phyloP scores from a whole-genome alignment of 2,329 filamentous ascomycete species.

The Microcyclospora tardicrescens region DNA sequence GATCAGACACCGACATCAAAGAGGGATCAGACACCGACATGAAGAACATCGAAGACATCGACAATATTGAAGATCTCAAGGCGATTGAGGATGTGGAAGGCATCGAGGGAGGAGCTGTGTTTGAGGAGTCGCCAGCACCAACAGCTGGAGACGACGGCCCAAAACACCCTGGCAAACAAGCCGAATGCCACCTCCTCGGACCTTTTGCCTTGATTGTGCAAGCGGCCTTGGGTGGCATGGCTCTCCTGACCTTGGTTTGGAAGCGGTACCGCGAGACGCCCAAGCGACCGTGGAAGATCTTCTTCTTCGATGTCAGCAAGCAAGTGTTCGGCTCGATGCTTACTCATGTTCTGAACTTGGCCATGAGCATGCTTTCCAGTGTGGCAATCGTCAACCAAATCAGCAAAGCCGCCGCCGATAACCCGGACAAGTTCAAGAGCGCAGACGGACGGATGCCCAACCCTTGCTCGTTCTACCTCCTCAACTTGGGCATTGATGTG shows the following conservation, averaged over 20 bases:
- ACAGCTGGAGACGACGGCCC: constrained; percentile 3
- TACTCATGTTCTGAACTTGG: constrained; percentile 81
- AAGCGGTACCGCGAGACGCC: constrained; percentile 89
- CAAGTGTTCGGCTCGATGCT: constrained; percentile 90
- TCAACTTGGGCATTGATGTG: constrained; percentile 92
- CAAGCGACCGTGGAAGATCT: constrained; percentile 85
- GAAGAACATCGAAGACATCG: too few relatives aligned
- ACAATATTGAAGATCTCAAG: too few relatives aligned
- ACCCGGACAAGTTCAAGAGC: constrained; percentile 35
- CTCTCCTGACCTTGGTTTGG: constrained; percentile 74
- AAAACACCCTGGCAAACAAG: constrained; percentile 25
- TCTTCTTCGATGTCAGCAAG: constrained; percentile 96
- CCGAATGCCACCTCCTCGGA: constrained; percentile 77
- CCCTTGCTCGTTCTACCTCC: constrained; percentile 88
- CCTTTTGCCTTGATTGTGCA: constrained; percentile 87
- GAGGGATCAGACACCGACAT: too few relatives aligned
- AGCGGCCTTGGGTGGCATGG: constrained; percentile 68
- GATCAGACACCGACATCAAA: too few relatives aligned
- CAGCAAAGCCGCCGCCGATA: constrained; percentile 2
- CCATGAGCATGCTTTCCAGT: constrained; percentile 92
- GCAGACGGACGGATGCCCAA: constrained; percentile 56
- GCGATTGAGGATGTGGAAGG: too few relatives aligned
- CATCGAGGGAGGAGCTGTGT: too few relatives aligned
- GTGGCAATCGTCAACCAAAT: constrained; percentile 52
- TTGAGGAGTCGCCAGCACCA: too few relatives aligned